Percentiles rank a stretch among this genome's conserved stretches.
Evolutionary conservation across 768 basidiomycete species (phyloP).

Genomic region (Hericium erinaceus): DNA sequence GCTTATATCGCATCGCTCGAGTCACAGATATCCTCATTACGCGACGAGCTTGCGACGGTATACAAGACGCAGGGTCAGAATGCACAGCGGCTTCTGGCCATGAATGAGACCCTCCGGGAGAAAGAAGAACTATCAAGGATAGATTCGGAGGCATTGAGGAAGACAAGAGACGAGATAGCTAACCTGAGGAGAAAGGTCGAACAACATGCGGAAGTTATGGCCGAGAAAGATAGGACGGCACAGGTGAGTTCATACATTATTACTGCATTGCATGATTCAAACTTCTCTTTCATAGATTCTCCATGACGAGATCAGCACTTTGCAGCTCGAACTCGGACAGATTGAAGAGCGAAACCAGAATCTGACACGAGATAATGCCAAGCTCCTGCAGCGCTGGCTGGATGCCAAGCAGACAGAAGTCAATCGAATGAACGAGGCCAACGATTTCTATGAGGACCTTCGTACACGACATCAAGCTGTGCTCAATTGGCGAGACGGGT

Average conservation of each 20-base stretch:
- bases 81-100: slow-evolving; percentile 81
- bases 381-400: slow-evolving; percentile 92
- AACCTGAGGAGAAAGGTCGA: slow-evolving; percentile 67
- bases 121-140: slow-evolving; percentile 82
- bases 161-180: slow-evolving; percentile 66
- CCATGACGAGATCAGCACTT: slow-evolving; percentile 89
- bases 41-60: slow-evolving; percentile 86
- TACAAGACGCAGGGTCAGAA: slow-evolving; percentile 97
- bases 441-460: slow-evolving; percentile 84
- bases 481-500: slow-evolving; percentile 44
- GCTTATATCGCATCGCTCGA: slow-evolving; percentile 91
- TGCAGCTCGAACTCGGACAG: slow-evolving; percentile 85
- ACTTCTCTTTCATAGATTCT: slow-evolving; percentile 50
- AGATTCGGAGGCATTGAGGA: slow-evolving; percentile 72
- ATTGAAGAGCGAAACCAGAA: slow-evolving; percentile 80
- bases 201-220: slow-evolving; percentile 77
- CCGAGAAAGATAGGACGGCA: slow-evolving; percentile 80
- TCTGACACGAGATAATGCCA: slow-evolving; percentile 89
- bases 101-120: slow-evolving; percentile 93
- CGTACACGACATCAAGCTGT: slow-evolving; percentile 61
- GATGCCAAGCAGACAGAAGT: slow-evolving; percentile 91
- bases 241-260: slow-evolving; percentile 44
- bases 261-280: background rate
- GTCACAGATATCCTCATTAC: slow-evolving; percentile 83
- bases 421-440: slow-evolving; percentile 91